Percentiles rank a stretch among this genome's conserved stretches.
phyloP scores from a whole-genome alignment of 2,329 filamentous ascomycete genomes.

The Cylindrodendrum hubeiense region DNA sequence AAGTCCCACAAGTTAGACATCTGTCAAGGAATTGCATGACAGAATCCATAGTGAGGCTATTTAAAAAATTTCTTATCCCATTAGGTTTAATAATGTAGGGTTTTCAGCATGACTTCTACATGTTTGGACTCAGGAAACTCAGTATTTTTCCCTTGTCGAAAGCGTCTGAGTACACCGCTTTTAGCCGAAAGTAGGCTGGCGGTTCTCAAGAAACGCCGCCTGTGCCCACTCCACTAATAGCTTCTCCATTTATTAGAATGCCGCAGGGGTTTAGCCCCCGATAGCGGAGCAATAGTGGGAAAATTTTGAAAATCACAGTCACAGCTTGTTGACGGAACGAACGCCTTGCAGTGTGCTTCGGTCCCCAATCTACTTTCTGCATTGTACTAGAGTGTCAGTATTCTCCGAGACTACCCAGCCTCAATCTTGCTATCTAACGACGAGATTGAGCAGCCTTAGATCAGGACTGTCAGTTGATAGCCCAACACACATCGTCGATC shows the following conservation, averaged over 20 bases:
- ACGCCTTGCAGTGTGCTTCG: conserved; percentile 7
- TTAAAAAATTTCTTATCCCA: no score
- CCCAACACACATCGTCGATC: neutral
- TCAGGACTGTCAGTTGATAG: neutral
- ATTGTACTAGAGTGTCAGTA: neutral
- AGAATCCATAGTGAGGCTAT: no score
- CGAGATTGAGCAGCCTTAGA: neutral
- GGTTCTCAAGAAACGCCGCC: neutral
- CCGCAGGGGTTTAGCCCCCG: conserved; percentile 2
- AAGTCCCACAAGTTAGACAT: no score
- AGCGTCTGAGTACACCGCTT: neutral
- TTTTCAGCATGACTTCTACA: no score
- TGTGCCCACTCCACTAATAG: neutral
- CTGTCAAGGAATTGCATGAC: no score
- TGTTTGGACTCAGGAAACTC: no score
- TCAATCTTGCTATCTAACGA: neutral
- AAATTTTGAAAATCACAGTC: conserved; percentile 5
- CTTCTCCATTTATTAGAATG: neutral
- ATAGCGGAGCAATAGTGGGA: conserved; percentile 7
- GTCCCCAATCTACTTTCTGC: neutral
- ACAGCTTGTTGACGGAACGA: neutral
- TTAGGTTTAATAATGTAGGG: no score
- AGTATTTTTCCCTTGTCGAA: no score
- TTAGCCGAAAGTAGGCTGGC: neutral
- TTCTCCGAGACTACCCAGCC: neutral